Evolutionary conservation across 169 alveolate genomes (phyloP), one percentile per base, ranked within the genome.

Genomic region (Plasmodium coatneyi): DNA sequence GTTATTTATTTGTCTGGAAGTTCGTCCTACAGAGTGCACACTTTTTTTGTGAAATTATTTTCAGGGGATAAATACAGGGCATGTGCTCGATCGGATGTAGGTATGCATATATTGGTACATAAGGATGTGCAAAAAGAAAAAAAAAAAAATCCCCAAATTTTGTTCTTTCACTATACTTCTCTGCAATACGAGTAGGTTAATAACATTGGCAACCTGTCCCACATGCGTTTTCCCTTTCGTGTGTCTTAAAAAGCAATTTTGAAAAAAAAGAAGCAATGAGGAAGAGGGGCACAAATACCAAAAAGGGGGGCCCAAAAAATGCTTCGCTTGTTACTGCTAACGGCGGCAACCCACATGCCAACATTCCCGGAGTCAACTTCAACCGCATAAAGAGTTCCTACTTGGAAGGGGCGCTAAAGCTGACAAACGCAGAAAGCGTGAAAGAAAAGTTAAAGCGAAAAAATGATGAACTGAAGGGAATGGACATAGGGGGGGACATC

Each of bases 371-470:
- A 41, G 76, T 83, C 28, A 39, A 83, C 30, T 84, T 84, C 71
- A 34, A 46, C 30, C 49, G 76, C n/a, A 30, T 84, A 52, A 84
- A 84, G 49, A 84, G 93, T 43, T 84, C 93, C 30, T 84, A 76
- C 46, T 46, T 84, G 39, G 93, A 84, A 84, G 70, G 43, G 32
- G 70, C 76, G 22, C 79, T 84, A 52, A 84, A 84, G 39, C 79
- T 84, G 66, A 52, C 76, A 12, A 52, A 74, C 36, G 70, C 43
- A 82, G 90, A 54, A 56, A 82, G 25, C 41, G 43, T 49, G 36
- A 46, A 43, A 14, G 43, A 30, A 74, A 74, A 28, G 10, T 12
- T 49, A 41, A 46, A 84, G 6, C 30, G 36, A 34, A 84, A 56
- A 84, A 66, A 70, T 74, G 83, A 52, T 54, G 82, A 49, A 46